Evolutionary conservation across 306 rosid species (phyloP).

Genomic region (Cucurbita ficifolia): DNA sequence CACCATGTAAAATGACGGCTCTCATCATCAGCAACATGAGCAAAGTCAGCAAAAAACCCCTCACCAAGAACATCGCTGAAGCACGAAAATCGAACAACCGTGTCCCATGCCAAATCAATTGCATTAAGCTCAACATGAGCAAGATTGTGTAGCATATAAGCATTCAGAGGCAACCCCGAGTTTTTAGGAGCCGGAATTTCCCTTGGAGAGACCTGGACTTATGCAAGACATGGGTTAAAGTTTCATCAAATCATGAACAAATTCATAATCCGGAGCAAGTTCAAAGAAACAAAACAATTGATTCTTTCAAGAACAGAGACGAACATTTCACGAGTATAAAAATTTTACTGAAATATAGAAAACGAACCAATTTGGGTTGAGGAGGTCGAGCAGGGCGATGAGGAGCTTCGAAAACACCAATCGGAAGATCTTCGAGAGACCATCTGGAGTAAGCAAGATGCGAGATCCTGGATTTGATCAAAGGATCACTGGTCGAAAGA

Average conservation of each 20-base stretch:
- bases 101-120: conserved; percentile 93
- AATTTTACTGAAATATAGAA: neutral
- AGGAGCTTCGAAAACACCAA: conserved; percentile 50
- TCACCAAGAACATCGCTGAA: conserved; percentile 64
- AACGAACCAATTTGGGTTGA: conserved; percentile 44
- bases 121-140: conserved; percentile 98
- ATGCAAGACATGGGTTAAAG: neutral
- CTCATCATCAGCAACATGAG: conserved; percentile 94
- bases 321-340: neutral
- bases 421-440: conserved; percentile 48
- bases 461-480: conserved; percentile 53
- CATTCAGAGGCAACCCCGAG: conserved; percentile 85
- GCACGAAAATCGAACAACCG: conserved; percentile 79
- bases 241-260: neutral
- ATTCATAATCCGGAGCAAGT: neutral
- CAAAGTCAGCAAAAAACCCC: conserved; percentile 79
- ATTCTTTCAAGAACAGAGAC: neutral
- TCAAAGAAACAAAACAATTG: neutral
- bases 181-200: conserved; percentile 76
- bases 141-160: conserved; percentile 83
- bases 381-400: conserved; percentile 28
- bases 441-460: conserved; percentile 67
- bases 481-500: conserved; percentile 68
- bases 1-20: conserved; percentile 93
- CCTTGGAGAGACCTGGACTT: conserved; percentile 63